Percentiles rank a stretch among this genome's conserved stretches.
Conservation (phyloP, 164 flowering plant species). For the Santalum album region DNA sequence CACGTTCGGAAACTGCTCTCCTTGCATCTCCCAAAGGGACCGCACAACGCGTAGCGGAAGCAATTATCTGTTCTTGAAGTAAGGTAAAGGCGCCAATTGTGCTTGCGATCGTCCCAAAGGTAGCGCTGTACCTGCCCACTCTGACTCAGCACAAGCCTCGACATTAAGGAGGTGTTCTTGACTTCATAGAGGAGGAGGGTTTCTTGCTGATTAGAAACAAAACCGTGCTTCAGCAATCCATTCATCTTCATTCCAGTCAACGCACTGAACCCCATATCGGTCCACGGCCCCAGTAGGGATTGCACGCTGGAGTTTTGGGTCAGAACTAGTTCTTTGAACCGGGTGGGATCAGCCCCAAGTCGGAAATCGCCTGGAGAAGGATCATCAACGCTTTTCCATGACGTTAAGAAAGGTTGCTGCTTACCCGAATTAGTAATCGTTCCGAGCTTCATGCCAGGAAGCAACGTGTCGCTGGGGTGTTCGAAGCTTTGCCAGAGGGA, state of each 20-base stretch:
- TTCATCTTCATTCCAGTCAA: background rate
- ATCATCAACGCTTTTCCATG: background rate
- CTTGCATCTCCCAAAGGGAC: background rate
- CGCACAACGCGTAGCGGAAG: background rate
- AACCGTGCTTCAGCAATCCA: background rate
- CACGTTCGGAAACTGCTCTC: background rate
- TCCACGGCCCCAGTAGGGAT: background rate
- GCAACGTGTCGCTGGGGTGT: conserved; percentile 17
- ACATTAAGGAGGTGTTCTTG: background rate
- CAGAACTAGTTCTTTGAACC: background rate
- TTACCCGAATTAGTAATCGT: conserved; percentile 8
- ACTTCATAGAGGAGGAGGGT: background rate
- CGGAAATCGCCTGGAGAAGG: background rate
- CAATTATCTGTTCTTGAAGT: background rate
- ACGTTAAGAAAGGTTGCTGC: background rate
- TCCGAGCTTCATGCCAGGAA: conserved; percentile 18
- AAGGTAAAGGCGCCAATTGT: background rate
- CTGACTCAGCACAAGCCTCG: conserved; percentile 6
- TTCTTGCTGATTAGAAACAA: background rate
- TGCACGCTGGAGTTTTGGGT: background rate
- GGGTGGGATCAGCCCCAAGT: background rate
- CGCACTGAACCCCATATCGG: background rate
- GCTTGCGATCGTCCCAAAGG: conserved; percentile 9
- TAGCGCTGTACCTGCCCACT: conserved; percentile 6
- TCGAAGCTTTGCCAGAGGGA: conserved; percentile 42